A percentile compares a stretch with the other conserved stretches of the same genome.
Evolutionary conservation across 2,329 filamentous ascomycete genomes (phyloP).

Genomic region (Paraphaeosphaeria minitans): DNA sequence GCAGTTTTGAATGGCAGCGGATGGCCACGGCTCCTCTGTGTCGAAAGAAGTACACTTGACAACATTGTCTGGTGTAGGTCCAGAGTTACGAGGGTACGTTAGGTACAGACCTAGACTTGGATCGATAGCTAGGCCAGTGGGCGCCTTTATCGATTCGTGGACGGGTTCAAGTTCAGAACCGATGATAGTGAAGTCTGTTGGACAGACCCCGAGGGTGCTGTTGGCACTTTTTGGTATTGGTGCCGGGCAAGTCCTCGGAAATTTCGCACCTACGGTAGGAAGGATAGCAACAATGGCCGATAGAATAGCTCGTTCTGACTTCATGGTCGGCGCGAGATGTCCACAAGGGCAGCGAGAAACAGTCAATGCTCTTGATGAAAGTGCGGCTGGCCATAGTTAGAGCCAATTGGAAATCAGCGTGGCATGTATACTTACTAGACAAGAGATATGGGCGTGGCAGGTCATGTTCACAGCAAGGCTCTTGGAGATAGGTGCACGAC

Average conservation of each 20-base stretch:
- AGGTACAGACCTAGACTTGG: constrained; percentile 47
- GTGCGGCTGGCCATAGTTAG: no score
- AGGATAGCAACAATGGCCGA: background rate
- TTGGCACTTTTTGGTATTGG: background rate
- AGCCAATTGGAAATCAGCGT: no score
- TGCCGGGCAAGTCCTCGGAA: constrained; percentile 2
- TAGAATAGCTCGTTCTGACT: background rate
- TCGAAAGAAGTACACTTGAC: constrained; percentile 48
- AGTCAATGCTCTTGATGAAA: no score
- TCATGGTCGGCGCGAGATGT: background rate
- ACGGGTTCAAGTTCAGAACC: constrained; percentile 44
- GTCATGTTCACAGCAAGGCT: background rate
- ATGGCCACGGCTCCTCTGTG: constrained; percentile 49
- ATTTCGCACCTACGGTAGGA: background rate
- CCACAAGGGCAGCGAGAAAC: no score
- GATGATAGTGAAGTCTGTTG: constrained; percentile 46
- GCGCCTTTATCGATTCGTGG: constrained; percentile 45
- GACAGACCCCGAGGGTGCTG: constrained; percentile 23
- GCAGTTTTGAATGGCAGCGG: constrained; percentile 49
- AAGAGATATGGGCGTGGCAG: no score
- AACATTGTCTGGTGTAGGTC: constrained; percentile 46
- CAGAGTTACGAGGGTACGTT: constrained; percentile 50
- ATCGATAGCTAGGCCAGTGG: constrained; percentile 50
- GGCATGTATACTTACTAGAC: background rate
- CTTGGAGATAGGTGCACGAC: background rate